Percentiles rank a stretch among this genome's conserved stretches.
phyloP scores from a whole-genome alignment of 164 flowering plant genomes.

The Vitis rupestris region DNA sequence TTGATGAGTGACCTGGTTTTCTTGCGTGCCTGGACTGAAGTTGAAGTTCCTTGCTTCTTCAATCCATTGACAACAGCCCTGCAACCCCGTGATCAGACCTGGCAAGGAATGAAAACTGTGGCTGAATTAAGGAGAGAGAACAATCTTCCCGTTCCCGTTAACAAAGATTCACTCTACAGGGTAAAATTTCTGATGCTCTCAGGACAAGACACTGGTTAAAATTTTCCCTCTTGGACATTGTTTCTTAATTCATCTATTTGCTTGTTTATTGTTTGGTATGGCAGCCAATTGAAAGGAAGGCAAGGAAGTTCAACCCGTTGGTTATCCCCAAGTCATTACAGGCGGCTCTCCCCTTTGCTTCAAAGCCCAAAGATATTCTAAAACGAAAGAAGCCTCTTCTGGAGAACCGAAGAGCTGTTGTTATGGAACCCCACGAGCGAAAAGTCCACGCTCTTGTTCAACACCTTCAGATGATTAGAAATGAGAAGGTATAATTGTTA shows the following conservation, averaged over 20 bases:
- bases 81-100: slow-evolving; percentile 69
- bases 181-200: slow-evolving; percentile 24
- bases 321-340: slow-evolving; percentile 77
- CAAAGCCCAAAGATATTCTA: slow-evolving; percentile 77
- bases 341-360: slow-evolving; percentile 72
- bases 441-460: slow-evolving; percentile 59
- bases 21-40: slow-evolving; percentile 82
- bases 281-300: slow-evolving; percentile 85
- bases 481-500: slow-evolving; percentile 52
- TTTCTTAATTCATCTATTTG: not conserved
- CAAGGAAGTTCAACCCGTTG: slow-evolving; percentile 86
- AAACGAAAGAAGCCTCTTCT: slow-evolving; percentile 34
- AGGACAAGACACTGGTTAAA: too few relatives aligned
- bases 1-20: slow-evolving; percentile 93
- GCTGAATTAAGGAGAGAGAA: slow-evolving; percentile 75
- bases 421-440: slow-evolving; percentile 74
- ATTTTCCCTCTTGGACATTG: not conserved
- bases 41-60: slow-evolving; percentile 77
- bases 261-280: not conserved
- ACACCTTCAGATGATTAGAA: slow-evolving; percentile 58
- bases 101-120: slow-evolving; percentile 93
- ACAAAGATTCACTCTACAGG: slow-evolving; percentile 93
- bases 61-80: slow-evolving; percentile 88
- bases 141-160: slow-evolving; percentile 69
- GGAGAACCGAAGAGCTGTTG: slow-evolving; percentile 68